Percentiles rank a stretch among this genome's conserved stretches.
phyloP scores from a whole-genome alignment of 1,139 yeast species.

The Suhomyces bribrorum region DNA sequence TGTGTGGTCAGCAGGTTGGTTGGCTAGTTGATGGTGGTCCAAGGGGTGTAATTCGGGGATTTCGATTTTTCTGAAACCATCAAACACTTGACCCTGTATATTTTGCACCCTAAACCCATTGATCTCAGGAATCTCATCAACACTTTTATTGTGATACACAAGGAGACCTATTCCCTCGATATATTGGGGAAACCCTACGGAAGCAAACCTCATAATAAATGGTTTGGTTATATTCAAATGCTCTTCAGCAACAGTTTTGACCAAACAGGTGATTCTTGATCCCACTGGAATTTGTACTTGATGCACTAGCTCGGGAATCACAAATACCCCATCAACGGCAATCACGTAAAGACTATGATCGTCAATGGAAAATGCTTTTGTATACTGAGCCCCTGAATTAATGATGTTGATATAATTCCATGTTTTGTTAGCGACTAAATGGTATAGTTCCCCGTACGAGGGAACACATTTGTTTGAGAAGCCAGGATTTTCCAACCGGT shows the following conservation, averaged over 20 bases:
- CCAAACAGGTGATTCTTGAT: conserved; percentile 26
- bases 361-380: conserved; percentile 36
- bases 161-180: conserved; percentile 31
- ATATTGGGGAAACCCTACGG: conserved; percentile 31
- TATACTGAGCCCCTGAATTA: conserved; percentile 37
- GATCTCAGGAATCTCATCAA: neutral
- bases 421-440: conserved; percentile 19
- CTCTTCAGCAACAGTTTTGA: conserved; percentile 23
- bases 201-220: conserved; percentile 27
- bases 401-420: conserved; percentile 32
- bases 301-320: conserved; percentile 25
- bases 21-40: conserved; percentile 11
- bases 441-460: conserved; percentile 20
- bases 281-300: conserved; percentile 33
- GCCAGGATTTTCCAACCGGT: conserved; percentile 29
- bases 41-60: conserved; percentile 18
- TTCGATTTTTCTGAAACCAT: conserved; percentile 8
- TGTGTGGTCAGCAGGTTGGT: conserved; percentile 24
- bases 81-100: conserved; percentile 8
- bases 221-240: conserved; percentile 17
- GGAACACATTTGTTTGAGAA: conserved; percentile 22
- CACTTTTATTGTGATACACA: conserved; percentile 19
- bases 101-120: conserved; percentile 10
- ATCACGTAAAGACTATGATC: conserved; percentile 33
- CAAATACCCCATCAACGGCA: conserved; percentile 34